phyloP scores from a whole-genome alignment of 2,329 filamentous ascomycete genomes.

The Colletotrichum sidae region DNA sequence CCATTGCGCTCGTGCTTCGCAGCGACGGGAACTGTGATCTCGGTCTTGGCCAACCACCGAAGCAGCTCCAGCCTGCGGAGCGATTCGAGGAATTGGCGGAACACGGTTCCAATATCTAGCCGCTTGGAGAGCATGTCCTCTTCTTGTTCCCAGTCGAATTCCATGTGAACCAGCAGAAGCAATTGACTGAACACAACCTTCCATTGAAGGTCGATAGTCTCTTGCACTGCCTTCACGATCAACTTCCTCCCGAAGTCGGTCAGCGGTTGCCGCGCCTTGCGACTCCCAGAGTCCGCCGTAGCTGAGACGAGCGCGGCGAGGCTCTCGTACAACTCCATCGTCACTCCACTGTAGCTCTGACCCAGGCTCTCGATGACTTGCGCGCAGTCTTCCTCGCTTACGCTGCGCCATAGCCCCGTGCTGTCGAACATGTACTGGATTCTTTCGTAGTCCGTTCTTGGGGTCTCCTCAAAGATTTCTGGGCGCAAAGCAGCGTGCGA shows the following conservation, averaged over 20 bases:
- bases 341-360: conserved; percentile 70
- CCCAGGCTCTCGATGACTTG: conserved; percentile 78
- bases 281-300: conserved; percentile 57
- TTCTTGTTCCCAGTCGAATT: conserved; percentile 81
- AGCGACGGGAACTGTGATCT: conserved; percentile 62
- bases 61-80: conserved; percentile 81
- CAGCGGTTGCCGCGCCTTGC: conserved; percentile 63
- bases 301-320: conserved; percentile 58
- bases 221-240: conserved; percentile 81
- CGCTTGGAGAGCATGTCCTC: conserved; percentile 72
- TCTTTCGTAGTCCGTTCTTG: conserved; percentile 76
- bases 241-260: conserved; percentile 83
- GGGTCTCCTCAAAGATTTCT: conserved; percentile 80
- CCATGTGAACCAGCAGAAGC: conserved; percentile 86
- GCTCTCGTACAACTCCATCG: conserved; percentile 64
- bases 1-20: conserved; percentile 53
- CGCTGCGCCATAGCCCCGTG: conserved; percentile 80
- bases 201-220: conserved; percentile 79
- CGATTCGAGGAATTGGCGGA: conserved; percentile 75
- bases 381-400: conserved; percentile 84
- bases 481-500: conserved; percentile 75
- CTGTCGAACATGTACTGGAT: conserved; percentile 84
- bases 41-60: conserved; percentile 73
- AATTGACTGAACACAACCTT: conserved; percentile 85
- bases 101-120: conserved; percentile 77